Conservation (phyloP, 495 filamentous ascomycete species). For the Pyrenula aspistea region DNA sequence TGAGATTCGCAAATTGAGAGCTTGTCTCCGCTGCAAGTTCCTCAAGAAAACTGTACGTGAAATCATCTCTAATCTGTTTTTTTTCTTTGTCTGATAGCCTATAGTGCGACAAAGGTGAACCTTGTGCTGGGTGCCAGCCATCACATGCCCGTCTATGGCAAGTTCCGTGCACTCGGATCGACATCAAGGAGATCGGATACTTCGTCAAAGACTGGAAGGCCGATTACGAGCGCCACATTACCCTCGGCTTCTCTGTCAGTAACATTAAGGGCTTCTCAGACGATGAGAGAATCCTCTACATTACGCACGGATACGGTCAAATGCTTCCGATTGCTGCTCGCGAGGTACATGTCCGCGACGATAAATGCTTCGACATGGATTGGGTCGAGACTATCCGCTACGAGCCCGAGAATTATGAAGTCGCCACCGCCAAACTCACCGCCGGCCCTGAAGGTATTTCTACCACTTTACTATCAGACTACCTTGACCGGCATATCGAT, state of each 20-base stretch:
- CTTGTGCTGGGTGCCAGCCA: conserved; percentile 83
- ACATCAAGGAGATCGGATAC: conserved; percentile 92
- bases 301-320: conserved; percentile 84
- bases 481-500: conserved; percentile 85
- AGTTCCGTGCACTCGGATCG: conserved; percentile 88
- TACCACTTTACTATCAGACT: conserved; percentile 64
- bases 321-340: conserved; percentile 78
- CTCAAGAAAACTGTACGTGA: conserved; percentile 75
- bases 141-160: conserved; percentile 90
- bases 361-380: conserved; percentile 82
- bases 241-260: conserved; percentile 72
- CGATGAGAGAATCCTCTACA: conserved; percentile 65
- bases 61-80: not conserved
- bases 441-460: conserved; percentile 77
- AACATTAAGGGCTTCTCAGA: conserved; percentile 89
- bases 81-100: conserved; percentile 1
- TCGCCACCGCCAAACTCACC: conserved; percentile 73
- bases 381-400: conserved; percentile 72
- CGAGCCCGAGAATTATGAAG: conserved; percentile 64
- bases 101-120: conserved; percentile 82
- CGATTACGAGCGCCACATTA: conserved; percentile 82
- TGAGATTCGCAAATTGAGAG: conserved; percentile 83
- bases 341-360: conserved; percentile 81
- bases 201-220: conserved; percentile 99
- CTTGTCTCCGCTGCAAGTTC: conserved; percentile 93